These are phyloP conservation scores for Chenopodium berlandieri DNA, from an alignment of 148 eudicot species.

Conservation along the genomic window DNA sequence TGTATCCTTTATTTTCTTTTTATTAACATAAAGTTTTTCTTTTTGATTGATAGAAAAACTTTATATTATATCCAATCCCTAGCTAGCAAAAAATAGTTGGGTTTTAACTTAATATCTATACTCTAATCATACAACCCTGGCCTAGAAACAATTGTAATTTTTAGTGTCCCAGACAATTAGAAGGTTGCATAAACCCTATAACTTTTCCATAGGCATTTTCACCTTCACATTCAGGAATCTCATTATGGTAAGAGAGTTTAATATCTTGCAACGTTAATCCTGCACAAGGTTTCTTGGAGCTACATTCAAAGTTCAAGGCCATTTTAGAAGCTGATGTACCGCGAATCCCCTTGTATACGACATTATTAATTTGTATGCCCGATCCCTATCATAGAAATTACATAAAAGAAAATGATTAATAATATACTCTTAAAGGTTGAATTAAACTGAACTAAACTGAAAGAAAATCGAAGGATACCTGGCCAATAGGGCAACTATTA, in stretches of 20 bases:
- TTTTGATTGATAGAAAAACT: too few relatives aligned
- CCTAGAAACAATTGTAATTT: not conserved
- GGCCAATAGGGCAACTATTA: slow-evolving; percentile 26
- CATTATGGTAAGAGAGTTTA: slow-evolving; percentile 25
- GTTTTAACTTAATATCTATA: not conserved
- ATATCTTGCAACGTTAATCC: slow-evolving; percentile 43
- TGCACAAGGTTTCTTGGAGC: slow-evolving; percentile 45
- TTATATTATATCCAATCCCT: not conserved
- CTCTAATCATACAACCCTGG: not conserved
- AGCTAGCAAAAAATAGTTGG: not conserved
- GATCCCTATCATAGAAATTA: slow-evolving; percentile 40
- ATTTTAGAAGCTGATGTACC: slow-evolving; percentile 47
- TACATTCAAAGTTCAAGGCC: slow-evolving; percentile 49
- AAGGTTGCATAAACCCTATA: slow-evolving; percentile 27
- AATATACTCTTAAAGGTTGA: not conserved
- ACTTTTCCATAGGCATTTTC: slow-evolving; percentile 36
- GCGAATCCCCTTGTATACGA: slow-evolving; percentile 35
- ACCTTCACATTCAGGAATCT: slow-evolving; percentile 26
- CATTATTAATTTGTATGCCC: slow-evolving; percentile 44
- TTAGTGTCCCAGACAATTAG: slow-evolving; percentile 25
- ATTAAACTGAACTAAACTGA: not conserved
- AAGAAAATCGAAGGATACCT: slow-evolving; percentile 10
- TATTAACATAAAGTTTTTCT: too few relatives aligned
- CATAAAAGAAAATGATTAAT: not conserved
- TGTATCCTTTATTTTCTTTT: too few relatives aligned